Base-by-base conservation (phyloP, 352 stramenopile genomes). In the Globisporangium echinulatum region DNA sequence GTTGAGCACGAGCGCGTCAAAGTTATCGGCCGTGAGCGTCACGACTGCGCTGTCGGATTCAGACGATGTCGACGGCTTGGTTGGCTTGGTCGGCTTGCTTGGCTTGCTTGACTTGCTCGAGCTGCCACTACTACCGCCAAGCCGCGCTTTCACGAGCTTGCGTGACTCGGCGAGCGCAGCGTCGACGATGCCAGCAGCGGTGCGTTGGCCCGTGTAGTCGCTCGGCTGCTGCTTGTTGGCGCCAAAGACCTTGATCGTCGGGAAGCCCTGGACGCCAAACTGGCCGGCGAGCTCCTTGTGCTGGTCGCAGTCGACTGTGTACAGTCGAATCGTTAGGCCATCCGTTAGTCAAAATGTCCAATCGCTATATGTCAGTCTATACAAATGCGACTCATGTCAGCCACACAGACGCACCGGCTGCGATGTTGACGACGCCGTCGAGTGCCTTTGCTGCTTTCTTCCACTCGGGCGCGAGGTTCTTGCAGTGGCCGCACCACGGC, bases 401-500 rank as follows among this genome's bases (percentile, higher is more conserved):
- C 25, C 25, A 33, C 25, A 33, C 6, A 3, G n/a, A 66, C 59
- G 7, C 57, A 81, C 72, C 74, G 5, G 90, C 88, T 43, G 81
- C 94, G 17, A 98, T 68, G 42, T 96, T 96, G 38, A 97, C 92
- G 38, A 97, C 78, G 38, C 88, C 88, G 15, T 91, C 76, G 5
- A 98, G 70, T 48, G 84, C 85, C 66, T 90, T 90, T 37, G 92
- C 90, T 3, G 89, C 90, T 59, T 94, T 91, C 72, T 94, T 90
- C 82, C 87, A 98, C 68, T 97, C 90, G 1, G 93, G 93, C 17
- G 85, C 84, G 44, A 98, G 79, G 60, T 85, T 80, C 77, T 97
- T 96, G 80, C 94, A 98, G 74, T 98, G 94, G 42, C 94, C 94
- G 61, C 92, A 98, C 92, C 92, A 98, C 47, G 93, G 93, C 52